Evolutionary conservation across 208 protist genomes (phyloP), one percentile per base, ranked within the genome.

Genomic region (Blechomonas ayalai): DNA sequence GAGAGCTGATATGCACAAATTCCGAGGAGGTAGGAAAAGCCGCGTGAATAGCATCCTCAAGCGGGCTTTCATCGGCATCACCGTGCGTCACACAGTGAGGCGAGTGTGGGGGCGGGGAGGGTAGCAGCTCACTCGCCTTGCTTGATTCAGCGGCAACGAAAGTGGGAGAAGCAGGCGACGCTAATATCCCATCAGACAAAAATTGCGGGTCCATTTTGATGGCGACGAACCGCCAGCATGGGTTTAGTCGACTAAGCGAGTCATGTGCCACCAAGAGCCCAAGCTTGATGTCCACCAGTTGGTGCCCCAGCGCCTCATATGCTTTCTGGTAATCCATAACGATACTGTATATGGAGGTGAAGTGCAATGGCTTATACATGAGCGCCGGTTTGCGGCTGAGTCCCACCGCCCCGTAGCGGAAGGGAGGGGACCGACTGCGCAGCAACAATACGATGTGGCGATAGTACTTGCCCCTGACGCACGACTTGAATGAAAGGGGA

Each of bases 401-500:
- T 9, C 88, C 88, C 0, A 95, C 34, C 3, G 84, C 82, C 1
- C 88, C 88, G 63, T 78, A 95, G 3, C 56, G 51, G 4, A 35
- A 22, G 1, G 38, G 38, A 2, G 56, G 36, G 1, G 41, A 42
- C n/a, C 46, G 46, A 15, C 45, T 37, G 48, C 59, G 67, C 33
- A 92, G 55, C 16, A 79, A 66, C 43, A 95, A 71, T 12, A 95
- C 84, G 57, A 95, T 95, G 64, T 95, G 88, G 20, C 71, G 67
- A 49, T 82, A 90, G 20, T 52, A 42, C 16, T 63, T 64, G 3
- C 68, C 65, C 10, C 82, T 78, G 1, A 67, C 82, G n/a, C 62
- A 35, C 0, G 86, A 90, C 43, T 82, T 85, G 52, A 96, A 96
- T 28, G 82, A 81, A 23, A 96, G 67, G 0, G 87, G 86, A 40